A percentile compares a stretch with the other conserved stretches of the same genome.
Conservation (phyloP, 495 filamentous ascomycete species). For the Massariosphaeria phaeospora region DNA sequence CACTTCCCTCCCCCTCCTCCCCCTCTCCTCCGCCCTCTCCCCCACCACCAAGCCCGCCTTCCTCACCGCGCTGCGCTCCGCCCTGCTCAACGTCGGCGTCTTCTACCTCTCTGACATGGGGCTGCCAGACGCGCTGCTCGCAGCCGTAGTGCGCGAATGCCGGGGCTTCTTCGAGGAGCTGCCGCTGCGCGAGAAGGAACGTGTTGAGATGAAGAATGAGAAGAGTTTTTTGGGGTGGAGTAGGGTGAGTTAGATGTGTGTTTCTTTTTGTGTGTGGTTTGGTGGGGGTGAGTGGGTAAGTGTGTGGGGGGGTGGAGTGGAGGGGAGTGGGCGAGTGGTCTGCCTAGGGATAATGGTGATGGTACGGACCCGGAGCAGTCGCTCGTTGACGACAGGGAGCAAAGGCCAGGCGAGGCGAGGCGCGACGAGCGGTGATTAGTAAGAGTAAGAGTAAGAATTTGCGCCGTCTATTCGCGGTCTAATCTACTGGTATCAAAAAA, state of each 20-base stretch:
- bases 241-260: slow-evolving; percentile 29
- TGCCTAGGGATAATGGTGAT: too few species aligned
- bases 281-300: neutral
- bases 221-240: slow-evolving; percentile 42
- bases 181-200: slow-evolving; percentile 69
- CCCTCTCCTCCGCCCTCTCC: slow-evolving; percentile 61
- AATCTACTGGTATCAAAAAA: slow-evolving; percentile 8
- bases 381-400: too few species aligned
- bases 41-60: slow-evolving; percentile 70
- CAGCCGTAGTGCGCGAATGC: slow-evolving; percentile 63
- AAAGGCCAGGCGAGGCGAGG: too few species aligned
- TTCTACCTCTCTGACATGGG: slow-evolving; percentile 85
- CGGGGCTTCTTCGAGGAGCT: slow-evolving; percentile 72
- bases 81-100: slow-evolving; percentile 87
- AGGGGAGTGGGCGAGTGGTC: too few species aligned
- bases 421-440: too few species aligned
- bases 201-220: slow-evolving; percentile 85
- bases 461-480: too few species aligned
- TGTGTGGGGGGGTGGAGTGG: too few species aligned
- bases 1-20: slow-evolving; percentile 72
- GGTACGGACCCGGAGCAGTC: too few species aligned
- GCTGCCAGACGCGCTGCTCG: slow-evolving; percentile 60
- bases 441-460: too few species aligned
- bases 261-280: slow-evolving; percentile 13
- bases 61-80: slow-evolving; percentile 65